These are phyloP conservation scores for Cladorrhinum samala DNA, from an alignment of 495 filamentous ascomycete species.

Conservation along the genomic window DNA sequence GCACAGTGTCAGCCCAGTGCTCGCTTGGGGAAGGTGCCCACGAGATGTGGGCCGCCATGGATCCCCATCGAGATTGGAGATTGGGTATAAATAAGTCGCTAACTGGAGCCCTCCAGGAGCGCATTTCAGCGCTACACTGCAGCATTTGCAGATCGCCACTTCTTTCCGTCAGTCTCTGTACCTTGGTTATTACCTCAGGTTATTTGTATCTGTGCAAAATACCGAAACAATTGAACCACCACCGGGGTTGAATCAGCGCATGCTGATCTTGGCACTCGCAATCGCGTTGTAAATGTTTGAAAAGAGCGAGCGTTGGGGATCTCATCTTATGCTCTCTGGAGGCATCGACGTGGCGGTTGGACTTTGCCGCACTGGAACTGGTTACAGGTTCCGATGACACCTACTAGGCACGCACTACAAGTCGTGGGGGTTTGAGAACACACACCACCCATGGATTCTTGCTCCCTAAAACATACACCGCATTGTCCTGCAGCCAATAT, in stretches of 20 bases:
- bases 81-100: background rate
- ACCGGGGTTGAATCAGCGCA: no score
- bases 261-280: no score
- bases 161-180: no score
- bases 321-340: no score
- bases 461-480: background rate
- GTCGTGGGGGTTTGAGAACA: background rate
- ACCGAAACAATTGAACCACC: no score
- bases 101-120: background rate
- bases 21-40: background rate
- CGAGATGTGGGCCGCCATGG: background rate
- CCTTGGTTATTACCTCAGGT: no score
- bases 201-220: no score
- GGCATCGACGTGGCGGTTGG: background rate
- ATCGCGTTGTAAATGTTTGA: no score
- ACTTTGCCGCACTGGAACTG: background rate
- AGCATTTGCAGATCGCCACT: no score
- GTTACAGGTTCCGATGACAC: no score
- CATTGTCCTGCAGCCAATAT: background rate
- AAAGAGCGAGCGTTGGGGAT: no score
- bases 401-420: no score
- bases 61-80: background rate
- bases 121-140: background rate
- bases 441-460: background rate
- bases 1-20: conserved; percentile 16